Conservation (phyloP, 2,329 filamentous ascomycete species). For the Fusarium avenaceum region DNA sequence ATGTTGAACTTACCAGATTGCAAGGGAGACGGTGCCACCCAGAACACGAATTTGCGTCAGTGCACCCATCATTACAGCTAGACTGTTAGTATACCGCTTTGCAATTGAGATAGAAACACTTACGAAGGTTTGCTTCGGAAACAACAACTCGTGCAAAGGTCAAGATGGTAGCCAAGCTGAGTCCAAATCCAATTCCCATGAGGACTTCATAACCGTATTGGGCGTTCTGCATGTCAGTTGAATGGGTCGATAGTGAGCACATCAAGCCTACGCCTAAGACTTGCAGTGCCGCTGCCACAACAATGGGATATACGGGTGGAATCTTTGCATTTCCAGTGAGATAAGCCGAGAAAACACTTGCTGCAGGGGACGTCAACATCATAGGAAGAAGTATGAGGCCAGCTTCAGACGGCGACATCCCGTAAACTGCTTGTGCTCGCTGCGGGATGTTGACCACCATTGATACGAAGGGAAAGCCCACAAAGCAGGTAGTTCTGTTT, state of each 20-base stretch:
- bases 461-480: constrained; percentile 15
- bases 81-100: not conserved
- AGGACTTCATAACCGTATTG: too few species aligned
- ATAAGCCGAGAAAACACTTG: constrained; percentile 3
- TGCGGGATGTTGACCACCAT: constrained; percentile 18
- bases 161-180: too few species aligned
- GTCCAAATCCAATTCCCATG: too few species aligned
- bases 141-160: constrained; percentile 17
- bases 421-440: constrained; percentile 13
- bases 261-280: too few species aligned
- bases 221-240: too few species aligned
- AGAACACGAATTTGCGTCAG: constrained; percentile 10
- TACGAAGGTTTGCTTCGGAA: not conserved
- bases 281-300: too few species aligned
- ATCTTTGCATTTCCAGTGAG: not conserved
- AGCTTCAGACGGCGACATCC: not conserved
- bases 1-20: not conserved
- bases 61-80: constrained; percentile 20
- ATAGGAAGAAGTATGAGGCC: constrained; percentile 10
- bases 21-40: constrained; percentile 13
- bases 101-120: not conserved
- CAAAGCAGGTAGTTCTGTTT: not conserved
- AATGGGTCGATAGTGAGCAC: too few species aligned
- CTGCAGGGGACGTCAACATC: constrained; percentile 7
- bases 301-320: too few species aligned